A percentile compares a stretch with the other conserved stretches of the same genome.
phyloP scores from a whole-genome alignment of 371 early-diverging fungal genomes.

The Aphelidium insulamus region DNA sequence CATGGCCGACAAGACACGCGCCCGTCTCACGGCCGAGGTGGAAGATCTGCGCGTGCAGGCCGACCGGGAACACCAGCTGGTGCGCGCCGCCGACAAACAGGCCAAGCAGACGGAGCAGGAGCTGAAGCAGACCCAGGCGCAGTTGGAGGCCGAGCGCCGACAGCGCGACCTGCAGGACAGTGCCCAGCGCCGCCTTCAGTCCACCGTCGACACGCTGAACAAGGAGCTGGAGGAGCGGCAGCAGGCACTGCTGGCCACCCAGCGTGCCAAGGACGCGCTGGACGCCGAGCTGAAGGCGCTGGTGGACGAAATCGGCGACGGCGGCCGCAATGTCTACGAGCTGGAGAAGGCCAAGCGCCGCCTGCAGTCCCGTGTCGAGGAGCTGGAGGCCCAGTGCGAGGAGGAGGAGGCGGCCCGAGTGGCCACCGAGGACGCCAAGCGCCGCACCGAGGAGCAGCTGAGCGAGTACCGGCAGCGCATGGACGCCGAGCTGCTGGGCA shows the following conservation, averaged over 20 bases:
- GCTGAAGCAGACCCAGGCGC: conserved; percentile 17
- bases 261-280: conserved; percentile 36
- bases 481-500: conserved; percentile 36
- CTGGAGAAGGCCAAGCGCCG: conserved; percentile 36
- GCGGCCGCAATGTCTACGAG: conserved; percentile 46
- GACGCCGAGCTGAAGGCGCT: conserved; percentile 42
- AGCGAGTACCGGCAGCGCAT: conserved; percentile 29
- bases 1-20: conserved; percentile 39
- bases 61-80: conserved; percentile 39
- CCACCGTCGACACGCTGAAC: conserved; percentile 25
- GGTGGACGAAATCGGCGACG: conserved; percentile 56
- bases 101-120: conserved; percentile 31
- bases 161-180: conserved; percentile 16
- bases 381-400: conserved; percentile 29
- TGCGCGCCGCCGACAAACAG: conserved; percentile 30
- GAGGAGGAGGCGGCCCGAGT: conserved; percentile 24
- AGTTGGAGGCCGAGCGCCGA: conserved; percentile 36
- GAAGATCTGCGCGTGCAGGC: conserved; percentile 43
- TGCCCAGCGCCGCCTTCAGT: conserved; percentile 25
- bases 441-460: conserved; percentile 32
- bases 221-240: conserved; percentile 28
- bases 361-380: conserved; percentile 31
- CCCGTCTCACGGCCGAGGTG: conserved; percentile 33
- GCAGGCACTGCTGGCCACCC: conserved; percentile 19
- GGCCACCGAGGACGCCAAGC: conserved; percentile 39